Base-by-base conservation (phyloP, 2,329 filamentous ascomycete species). In the Rachicladosporium sp. region DNA sequence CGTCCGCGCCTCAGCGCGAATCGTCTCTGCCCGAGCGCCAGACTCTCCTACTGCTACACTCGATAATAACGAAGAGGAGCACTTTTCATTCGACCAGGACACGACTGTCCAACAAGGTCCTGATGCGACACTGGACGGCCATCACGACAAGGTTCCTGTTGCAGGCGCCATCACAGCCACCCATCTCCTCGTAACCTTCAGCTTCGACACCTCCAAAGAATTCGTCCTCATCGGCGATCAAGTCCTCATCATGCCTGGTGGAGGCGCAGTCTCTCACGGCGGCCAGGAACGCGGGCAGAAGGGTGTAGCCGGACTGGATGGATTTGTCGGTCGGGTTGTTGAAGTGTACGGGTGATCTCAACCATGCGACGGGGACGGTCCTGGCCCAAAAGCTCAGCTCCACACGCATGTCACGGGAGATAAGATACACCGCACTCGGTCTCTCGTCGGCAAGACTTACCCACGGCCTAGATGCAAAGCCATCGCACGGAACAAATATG, bases 1-100 rank as follows among this genome's bases (percentile, higher is more conserved):
- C 54, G 79, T 96, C 10, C 74, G 89, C 6, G 82, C 87, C 1
- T 77, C 82, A 0, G 88, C 86, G 1, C 79, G 81, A 43, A 75
- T 96, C 1, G 57, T 82, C 6, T 59, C 58, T 4, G 55, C 57
- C n/a, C 43, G 55, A 8, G 50, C 48, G 12, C 55, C 57, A 4
- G 57, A 60, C 9, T 31, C 81, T 12, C 52, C 49, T 11, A 46
- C 35, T 40, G 36, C n/a, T 10, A 29, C 30, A 10, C 30, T 31
- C 9, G 13, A 15, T 10, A 10, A 12, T 43, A 13, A 30, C n/a
- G 9, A 31, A 7, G n/a, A 29, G 10, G 29, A 33, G 32, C 41
- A 48, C 7, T 54, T 54, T 37, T 40, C 34, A 4, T 50, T 56
- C n/a, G 50, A 50, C 19, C 50, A 54, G 13, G 50, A 46, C 11